Evolutionary conservation across 495 filamentous ascomycete species (phyloP).

Genomic region (Podospora sp.): DNA sequence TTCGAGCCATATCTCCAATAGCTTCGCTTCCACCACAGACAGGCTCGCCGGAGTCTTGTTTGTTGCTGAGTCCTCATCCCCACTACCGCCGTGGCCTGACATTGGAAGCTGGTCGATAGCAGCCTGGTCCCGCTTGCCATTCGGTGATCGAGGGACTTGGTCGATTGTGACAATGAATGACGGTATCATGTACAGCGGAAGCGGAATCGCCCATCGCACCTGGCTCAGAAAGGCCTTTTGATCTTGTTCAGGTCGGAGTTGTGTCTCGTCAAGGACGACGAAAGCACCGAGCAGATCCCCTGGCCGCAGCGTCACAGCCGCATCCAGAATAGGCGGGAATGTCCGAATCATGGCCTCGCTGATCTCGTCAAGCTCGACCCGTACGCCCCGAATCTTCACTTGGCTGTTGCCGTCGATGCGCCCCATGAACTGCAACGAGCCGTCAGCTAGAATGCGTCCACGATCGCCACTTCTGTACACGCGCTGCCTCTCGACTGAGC

Average conservation of each 20-base stretch:
- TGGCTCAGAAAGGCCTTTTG: no score
- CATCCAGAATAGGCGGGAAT: no score
- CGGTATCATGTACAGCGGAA: conserved; percentile 29
- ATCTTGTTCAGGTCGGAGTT: no score
- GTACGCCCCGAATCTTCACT: conserved; percentile 48
- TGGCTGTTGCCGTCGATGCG: conserved; percentile 48
- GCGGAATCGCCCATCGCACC: not conserved
- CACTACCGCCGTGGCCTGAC: not conserved
- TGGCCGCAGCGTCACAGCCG: not conserved
- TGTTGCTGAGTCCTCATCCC: not conserved
- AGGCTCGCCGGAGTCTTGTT: not conserved
- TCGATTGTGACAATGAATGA: conserved; percentile 27
- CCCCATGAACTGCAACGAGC: conserved; percentile 36
- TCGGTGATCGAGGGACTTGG: conserved; percentile 21
- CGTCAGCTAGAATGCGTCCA: conserved; percentile 39
- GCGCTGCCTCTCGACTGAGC: conserved; percentile 24
- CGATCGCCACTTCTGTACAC: conserved; percentile 49
- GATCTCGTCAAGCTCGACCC: conserved; percentile 49
- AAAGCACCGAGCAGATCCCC: no score
- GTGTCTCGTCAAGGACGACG: no score
- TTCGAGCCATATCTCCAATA: not conserved
- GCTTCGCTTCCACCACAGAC: not conserved
- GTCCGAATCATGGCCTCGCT: no score
- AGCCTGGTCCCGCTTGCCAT: conserved; percentile 23
- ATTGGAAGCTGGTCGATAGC: not conserved